A percentile compares a stretch with the other conserved stretches of the same genome.
Evolutionary conservation across 75 land plant genomes (phyloP).

Genomic region (Sequoiadendron giganteum): DNA sequence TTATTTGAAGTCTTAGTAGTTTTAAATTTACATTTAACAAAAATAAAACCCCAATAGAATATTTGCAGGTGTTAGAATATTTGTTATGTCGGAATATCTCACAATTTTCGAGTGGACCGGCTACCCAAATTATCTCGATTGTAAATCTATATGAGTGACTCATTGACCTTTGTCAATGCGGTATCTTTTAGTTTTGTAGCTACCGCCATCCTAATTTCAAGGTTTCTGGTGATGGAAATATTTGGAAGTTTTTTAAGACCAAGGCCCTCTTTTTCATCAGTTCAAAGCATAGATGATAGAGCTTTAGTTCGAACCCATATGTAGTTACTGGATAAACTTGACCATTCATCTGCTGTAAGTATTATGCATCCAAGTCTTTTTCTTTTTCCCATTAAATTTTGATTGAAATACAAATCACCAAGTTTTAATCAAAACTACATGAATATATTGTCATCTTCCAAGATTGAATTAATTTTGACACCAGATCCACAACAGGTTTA

Average conservation of each 20-base stretch:
- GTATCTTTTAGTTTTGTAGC: constrained; percentile 87
- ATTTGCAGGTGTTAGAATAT: too few relatives aligned
- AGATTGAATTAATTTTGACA: background rate
- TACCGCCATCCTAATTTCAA: constrained; percentile 67
- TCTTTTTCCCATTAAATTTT: background rate
- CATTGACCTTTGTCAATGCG: constrained; percentile 73
- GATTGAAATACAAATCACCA: background rate
- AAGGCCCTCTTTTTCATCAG: too few relatives aligned
- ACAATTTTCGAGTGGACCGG: too few relatives aligned
- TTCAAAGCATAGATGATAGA: too few relatives aligned
- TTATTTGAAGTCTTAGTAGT: too few relatives aligned
- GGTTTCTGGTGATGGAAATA: constrained; percentile 81
- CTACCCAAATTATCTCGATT: too few relatives aligned
- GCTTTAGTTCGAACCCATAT: constrained; percentile 11
- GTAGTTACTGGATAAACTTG: constrained; percentile 25
- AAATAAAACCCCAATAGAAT: too few relatives aligned
- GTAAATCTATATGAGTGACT: too few relatives aligned
- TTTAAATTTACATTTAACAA: too few relatives aligned
- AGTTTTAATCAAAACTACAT: background rate
- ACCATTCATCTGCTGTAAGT: too few relatives aligned
- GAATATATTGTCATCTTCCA: background rate
- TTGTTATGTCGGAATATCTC: too few relatives aligned
- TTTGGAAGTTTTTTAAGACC: too few relatives aligned
- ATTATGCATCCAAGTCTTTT: background rate
- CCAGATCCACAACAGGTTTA: background rate